A percentile compares a stretch with the other conserved stretches of the same genome.
These are phyloP conservation scores for Rosa hybrid DNA, from an alignment of 331 rosid species.

Conservation along the genomic window DNA sequence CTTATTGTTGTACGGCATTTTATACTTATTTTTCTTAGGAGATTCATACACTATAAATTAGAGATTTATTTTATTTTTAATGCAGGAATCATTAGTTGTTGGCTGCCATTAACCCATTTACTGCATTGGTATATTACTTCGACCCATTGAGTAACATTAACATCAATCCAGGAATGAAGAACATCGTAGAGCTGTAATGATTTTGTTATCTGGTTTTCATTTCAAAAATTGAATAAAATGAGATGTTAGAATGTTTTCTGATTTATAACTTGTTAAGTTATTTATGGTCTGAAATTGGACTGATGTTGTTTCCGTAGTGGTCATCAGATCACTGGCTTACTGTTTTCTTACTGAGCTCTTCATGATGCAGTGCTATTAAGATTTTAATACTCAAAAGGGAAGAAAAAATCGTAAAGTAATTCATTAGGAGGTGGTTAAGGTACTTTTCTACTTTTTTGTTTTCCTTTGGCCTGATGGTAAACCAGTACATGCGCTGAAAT, in stretches of 20 bases:
- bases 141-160: neutral
- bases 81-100: neutral
- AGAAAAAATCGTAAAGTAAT: neutral
- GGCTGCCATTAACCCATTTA: neutral
- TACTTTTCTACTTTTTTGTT: neutral
- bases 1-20: neutral
- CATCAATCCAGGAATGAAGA: neutral
- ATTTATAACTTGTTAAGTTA: too few species aligned
- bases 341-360: too few species aligned
- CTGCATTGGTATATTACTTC: neutral
- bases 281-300: too few species aligned
- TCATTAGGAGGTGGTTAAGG: neutral
- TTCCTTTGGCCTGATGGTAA: too few species aligned
- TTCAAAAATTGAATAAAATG: too few species aligned
- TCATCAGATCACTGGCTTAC: too few species aligned
- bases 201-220: too few species aligned
- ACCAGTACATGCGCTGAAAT: too few species aligned
- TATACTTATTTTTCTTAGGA: neutral
- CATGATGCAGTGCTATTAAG: neutral
- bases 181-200: neutral
- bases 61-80: neutral
- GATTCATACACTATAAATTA: neutral
- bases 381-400: neutral
- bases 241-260: too few species aligned
- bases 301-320: too few species aligned